Base-by-base conservation (phyloP, 805 yeast species). In the Spathaspora gorwiae region DNA sequence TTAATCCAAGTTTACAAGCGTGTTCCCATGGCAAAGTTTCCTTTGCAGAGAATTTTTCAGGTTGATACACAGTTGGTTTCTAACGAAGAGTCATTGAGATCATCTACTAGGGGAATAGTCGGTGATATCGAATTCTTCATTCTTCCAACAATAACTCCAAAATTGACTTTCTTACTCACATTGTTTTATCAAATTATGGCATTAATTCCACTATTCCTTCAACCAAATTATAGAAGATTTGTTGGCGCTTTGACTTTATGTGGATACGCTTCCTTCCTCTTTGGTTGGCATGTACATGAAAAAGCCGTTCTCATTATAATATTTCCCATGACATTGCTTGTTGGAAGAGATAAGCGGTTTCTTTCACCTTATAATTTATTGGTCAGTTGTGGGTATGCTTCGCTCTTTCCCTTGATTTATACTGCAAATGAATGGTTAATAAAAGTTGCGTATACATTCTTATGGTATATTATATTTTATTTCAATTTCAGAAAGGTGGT, bases 261-360 rank as follows among this genome's bases (percentile, higher is more conserved):
- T 65, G 98, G 95, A 4, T 88, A 80, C 66, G 83, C 96, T 0
- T 86, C 96, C 2, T 94, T 87, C 59, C 66, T 94, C 40, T 94
- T 94, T 65, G 99, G 99, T 5, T 94, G 98, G 97, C 98, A 94
- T 59, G 99, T 94, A 24, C 99, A 94, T 67, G 99, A 94, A 65
- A 94, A 94, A 74, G 98, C 98, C 0, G 80, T 94, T n/a, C 75
- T 94, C 73, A 63, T 90, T 15, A 84, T 92, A 2, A 85, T 94
- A 7, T 78, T 94, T 53, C 99, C 99, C 1, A 82, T 88, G 62
- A 76, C 94, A 6, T 83, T 94, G 60, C 64, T 90, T 26, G 85
- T 83, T 3, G 73, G 82, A 11, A 72, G 78, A 34, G 96, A 89
- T 57, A 75, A 84, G 47, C 75, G 95, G 44, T 66, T 90, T 31